These are phyloP conservation scores for Rhizopus delemar DNA, from an alignment of 371 early-diverging fungal genomes.

Conservation along the genomic window DNA sequence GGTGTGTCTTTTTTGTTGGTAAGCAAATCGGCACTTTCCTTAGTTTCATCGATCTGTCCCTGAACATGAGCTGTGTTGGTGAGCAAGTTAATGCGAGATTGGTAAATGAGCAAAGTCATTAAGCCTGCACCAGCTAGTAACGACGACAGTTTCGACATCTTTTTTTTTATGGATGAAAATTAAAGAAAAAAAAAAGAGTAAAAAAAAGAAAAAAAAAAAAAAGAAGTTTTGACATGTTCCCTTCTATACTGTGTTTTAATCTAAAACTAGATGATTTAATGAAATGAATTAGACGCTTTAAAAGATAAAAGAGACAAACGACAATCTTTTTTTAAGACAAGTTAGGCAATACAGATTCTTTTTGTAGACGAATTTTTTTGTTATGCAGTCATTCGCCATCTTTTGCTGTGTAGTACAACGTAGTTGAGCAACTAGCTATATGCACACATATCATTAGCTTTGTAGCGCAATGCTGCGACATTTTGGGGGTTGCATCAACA, in stretches of 20 bases:
- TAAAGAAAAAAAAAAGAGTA: slow-evolving; percentile 4
- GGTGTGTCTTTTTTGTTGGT: slow-evolving; percentile 6
- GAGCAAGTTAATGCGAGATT: slow-evolving; percentile 28
- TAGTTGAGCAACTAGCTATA: too few species aligned
- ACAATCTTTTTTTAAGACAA: too few species aligned
- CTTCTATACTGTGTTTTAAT: too few species aligned
- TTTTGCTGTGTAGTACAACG: too few species aligned
- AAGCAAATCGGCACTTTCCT: slow-evolving; percentile 18
- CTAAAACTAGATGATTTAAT: too few species aligned
- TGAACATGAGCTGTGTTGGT: slow-evolving; percentile 25
- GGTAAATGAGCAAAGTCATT: slow-evolving; percentile 39
- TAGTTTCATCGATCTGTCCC: slow-evolving; percentile 18
- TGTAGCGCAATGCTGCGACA: too few species aligned
- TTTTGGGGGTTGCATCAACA: too few species aligned
- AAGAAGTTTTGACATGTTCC: too few species aligned
- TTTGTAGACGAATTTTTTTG: too few species aligned
- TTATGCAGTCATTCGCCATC: too few species aligned
- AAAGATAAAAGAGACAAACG: slow-evolving; percentile 5
- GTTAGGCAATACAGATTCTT: too few species aligned
- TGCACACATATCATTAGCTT: too few species aligned
- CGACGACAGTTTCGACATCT: slow-evolving; percentile 37
- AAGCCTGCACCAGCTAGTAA: slow-evolving; percentile 37
- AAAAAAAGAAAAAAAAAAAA: background rate
- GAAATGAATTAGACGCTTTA: slow-evolving; percentile 1
- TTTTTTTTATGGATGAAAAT: slow-evolving; percentile 3